A percentile compares a stretch with the other conserved stretches of the same genome.
Evolutionary conservation across 1,139 yeast species (phyloP).

Genomic region (Suhomyces maxii): DNA sequence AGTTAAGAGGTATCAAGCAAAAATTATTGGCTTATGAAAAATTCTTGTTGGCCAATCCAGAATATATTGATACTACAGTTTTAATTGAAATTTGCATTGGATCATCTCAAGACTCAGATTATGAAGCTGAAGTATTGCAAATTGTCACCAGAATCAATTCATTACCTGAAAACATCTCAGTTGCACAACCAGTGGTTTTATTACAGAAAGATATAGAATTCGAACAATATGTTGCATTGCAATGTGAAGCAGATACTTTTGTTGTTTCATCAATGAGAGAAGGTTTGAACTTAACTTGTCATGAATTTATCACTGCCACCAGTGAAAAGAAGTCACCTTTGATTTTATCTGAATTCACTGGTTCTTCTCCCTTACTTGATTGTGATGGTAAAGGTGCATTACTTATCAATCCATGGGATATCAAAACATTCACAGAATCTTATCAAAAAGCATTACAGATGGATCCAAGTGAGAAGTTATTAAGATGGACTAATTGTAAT

Average conservation of each 20-base stretch:
- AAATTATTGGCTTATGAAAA: conserved; percentile 84
- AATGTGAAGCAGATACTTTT: conserved; percentile 83
- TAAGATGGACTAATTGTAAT: conserved; percentile 64
- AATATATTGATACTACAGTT: conserved; percentile 66
- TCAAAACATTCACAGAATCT: conserved; percentile 59
- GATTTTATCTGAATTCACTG: conserved; percentile 88
- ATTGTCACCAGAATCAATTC: conserved; percentile 87
- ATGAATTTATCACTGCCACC: conserved; percentile 85
- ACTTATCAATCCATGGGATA: conserved; percentile 90
- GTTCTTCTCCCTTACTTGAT: conserved; percentile 75
- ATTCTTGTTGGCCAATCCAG: conserved; percentile 71
- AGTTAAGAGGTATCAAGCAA: conserved; percentile 84
- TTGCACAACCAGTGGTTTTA: conserved; percentile 82
- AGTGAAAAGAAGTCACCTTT: conserved; percentile 74
- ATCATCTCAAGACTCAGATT: conserved; percentile 52
- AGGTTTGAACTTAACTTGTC: conserved; percentile 95
- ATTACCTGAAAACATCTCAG: conserved; percentile 66
- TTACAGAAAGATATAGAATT: conserved; percentile 87
- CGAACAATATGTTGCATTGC: conserved; percentile 83
- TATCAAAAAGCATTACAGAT: conserved; percentile 66
- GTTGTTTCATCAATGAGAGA: conserved; percentile 91
- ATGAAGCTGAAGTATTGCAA: conserved; percentile 71
- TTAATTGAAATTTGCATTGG: conserved; percentile 80
- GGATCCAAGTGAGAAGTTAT: conserved; percentile 54
- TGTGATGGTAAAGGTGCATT: conserved; percentile 62